A percentile compares a stretch with the other conserved stretches of the same genome.
These are phyloP conservation scores for Phlebiopsis flavidoalba DNA, from an alignment of 768 basidiomycete species.

Conservation along the genomic window DNA sequence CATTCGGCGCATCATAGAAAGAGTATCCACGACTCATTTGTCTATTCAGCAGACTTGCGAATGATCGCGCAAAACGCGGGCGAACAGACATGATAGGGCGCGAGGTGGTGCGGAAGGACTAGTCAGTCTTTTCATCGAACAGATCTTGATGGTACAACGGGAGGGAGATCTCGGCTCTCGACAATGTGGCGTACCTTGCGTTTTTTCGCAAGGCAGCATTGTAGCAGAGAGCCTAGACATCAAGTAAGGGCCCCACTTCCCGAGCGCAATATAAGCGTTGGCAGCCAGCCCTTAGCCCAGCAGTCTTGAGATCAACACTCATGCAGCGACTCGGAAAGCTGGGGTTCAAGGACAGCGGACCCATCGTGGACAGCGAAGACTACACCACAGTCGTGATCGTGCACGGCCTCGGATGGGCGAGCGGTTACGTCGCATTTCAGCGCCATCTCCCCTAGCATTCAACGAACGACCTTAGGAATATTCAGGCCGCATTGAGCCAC, in stretches of 20 bases:
- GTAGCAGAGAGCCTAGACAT: background rate
- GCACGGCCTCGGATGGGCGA: slow-evolving; percentile 6
- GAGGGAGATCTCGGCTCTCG: no score
- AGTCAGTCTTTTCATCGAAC: no score
- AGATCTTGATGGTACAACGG: no score
- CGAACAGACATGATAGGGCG: no score
- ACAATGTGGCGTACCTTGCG: no score
- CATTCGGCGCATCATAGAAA: no score
- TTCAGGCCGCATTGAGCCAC: slow-evolving; percentile 1
- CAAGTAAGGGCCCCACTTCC: no score
- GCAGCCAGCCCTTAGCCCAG: background rate
- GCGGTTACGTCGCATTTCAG: background rate
- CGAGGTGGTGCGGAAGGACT: no score
- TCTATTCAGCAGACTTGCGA: no score
- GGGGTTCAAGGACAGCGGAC: background rate
- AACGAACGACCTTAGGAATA: background rate
- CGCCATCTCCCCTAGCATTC: no score
- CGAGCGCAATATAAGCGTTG: background rate
- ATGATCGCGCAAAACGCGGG: no score
- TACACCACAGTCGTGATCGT: slow-evolving; percentile 11
- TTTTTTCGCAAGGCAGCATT: background rate
- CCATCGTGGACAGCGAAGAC: background rate
- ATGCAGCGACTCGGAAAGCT: background rate
- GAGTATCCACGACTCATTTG: no score
- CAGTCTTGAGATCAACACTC: background rate